Evolutionary conservation across 202 grass and related monocot species (phyloP).

Genomic region (Zizania palustris): DNA sequence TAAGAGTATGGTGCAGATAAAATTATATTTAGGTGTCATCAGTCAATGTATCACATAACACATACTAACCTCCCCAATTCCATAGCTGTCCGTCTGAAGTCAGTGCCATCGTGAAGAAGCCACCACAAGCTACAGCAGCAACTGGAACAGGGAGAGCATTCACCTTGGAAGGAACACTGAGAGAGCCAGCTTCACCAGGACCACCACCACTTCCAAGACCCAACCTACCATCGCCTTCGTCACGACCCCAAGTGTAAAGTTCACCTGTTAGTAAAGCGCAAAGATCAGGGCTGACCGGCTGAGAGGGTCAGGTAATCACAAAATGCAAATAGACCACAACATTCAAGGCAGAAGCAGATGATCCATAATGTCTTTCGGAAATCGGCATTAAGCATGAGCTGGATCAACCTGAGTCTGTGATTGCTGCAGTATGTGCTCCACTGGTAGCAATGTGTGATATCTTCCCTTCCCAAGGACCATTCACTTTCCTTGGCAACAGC

Average conservation of each 20-base stretch:
- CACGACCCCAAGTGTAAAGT: constrained; percentile 90
- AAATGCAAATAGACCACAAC: not conserved
- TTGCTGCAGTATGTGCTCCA: constrained; percentile 79
- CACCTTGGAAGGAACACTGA: constrained; percentile 85
- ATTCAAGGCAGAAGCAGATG: not conserved
- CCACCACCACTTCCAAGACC: constrained; percentile 91
- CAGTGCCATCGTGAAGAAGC: constrained; percentile 87
- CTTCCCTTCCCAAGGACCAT: constrained; percentile 67
- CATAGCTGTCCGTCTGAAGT: constrained; percentile 80
- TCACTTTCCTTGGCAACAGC: constrained; percentile 66
- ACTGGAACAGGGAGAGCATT: constrained; percentile 65
- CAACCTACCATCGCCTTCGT: constrained; percentile 86
- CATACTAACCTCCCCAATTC: constrained; percentile 91
- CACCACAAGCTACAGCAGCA: constrained; percentile 78
- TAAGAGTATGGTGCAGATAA: not conserved
- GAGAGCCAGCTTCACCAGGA: constrained; percentile 91
- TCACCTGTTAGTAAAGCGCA: constrained; percentile 52
- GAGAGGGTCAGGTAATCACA: not conserved
- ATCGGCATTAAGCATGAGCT: not conserved
- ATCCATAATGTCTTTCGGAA: not conserved
- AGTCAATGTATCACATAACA: not conserved
- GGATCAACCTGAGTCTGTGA: constrained; percentile 64
- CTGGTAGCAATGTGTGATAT: constrained; percentile 83
- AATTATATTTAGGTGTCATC: not conserved
- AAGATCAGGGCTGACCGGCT: not conserved